Evolutionary conservation across 2,329 filamentous ascomycete genomes (phyloP).

Genomic region (Phaeomoniella chlamydospora): DNA sequence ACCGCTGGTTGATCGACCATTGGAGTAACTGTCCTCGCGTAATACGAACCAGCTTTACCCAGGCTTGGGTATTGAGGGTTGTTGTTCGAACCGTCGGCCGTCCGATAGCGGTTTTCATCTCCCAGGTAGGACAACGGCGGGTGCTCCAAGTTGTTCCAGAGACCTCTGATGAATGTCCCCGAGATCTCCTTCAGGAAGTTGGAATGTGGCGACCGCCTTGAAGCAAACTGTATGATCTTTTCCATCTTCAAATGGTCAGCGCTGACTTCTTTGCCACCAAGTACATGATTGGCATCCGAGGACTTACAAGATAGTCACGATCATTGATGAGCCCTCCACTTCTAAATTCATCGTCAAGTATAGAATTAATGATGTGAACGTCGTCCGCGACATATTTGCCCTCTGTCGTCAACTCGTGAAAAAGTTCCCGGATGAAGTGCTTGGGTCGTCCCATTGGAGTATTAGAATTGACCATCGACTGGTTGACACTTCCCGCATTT

Average conservation of each 20-base stretch:
- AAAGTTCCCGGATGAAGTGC: neutral
- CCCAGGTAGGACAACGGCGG: constrained; percentile 18
- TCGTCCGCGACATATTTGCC: neutral
- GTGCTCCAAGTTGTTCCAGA: constrained; percentile 18
- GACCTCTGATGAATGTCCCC: constrained; percentile 13
- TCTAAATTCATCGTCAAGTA: neutral
- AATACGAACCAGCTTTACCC: constrained; percentile 46
- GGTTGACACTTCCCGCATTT: neutral
- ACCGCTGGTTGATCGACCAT: constrained; percentile 38
- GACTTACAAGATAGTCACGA: constrained; percentile 11
- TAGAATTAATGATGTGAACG: neutral
- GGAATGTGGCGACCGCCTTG: constrained; percentile 12
- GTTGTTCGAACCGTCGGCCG: constrained; percentile 16
- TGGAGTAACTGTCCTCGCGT: constrained; percentile 46
- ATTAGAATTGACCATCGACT: neutral
- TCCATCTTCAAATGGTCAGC: constrained; percentile 9
- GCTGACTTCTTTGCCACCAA: neutral
- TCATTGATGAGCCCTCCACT: constrained; percentile 12
- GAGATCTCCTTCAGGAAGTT: constrained; percentile 12
- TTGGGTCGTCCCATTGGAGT: neutral
- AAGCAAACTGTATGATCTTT: constrained; percentile 11
- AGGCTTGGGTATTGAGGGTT: constrained; percentile 39
- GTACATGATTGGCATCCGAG: neutral
- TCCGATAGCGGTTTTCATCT: constrained; percentile 17
- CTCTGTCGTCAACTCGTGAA: neutral